Percentiles rank a stretch among this genome's conserved stretches.
These are phyloP conservation scores for Aspergillus udagawae DNA, from an alignment of 2,329 filamentous ascomycete species.

Conservation along the genomic window DNA sequence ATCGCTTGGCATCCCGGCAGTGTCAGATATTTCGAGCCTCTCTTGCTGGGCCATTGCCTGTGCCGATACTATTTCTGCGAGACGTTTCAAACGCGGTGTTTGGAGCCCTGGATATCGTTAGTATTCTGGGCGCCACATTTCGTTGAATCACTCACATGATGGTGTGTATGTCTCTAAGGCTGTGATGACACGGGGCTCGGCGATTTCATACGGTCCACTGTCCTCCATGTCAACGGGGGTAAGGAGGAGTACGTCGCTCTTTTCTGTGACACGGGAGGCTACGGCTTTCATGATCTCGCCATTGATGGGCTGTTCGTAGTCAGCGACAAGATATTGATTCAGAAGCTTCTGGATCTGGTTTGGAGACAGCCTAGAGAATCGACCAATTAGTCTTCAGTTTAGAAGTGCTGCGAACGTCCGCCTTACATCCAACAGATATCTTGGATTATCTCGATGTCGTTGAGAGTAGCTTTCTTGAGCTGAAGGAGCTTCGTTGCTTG, in stretches of 20 bases:
- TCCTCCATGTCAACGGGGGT: conserved; percentile 98
- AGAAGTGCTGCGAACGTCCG: not conserved
- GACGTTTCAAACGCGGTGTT: conserved; percentile 88
- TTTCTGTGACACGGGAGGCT: conserved; percentile 92
- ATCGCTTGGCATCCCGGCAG: conserved; percentile 22
- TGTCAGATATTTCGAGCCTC: conserved; percentile 58
- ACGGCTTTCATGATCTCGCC: conserved; percentile 99
- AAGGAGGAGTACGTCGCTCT: conserved; percentile 91
- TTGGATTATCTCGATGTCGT: conserved; percentile 99
- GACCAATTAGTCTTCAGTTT: conserved; percentile 5
- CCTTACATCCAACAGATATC: conserved; percentile 99
- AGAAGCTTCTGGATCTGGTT: conserved; percentile 99
- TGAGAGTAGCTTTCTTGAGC: conserved; percentile 96
- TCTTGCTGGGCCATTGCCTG: conserved; percentile 96
- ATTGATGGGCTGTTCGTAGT: conserved; percentile 99
- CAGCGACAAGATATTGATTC: conserved; percentile 96
- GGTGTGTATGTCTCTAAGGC: conserved; percentile 97
- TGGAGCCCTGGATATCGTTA: conserved; percentile 68
- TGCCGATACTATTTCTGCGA: conserved; percentile 96
- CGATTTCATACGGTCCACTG: conserved; percentile 96
- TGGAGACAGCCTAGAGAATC: conserved; percentile 70
- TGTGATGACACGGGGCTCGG: conserved; percentile 91
- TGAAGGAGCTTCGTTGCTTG: conserved; percentile 98
- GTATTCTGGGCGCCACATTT: conserved; percentile 3
- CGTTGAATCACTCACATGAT: conserved; percentile 68